phyloP scores from a whole-genome alignment of 108 stramenopile genomes.

The Cylindrotheca fusiformis region DNA sequence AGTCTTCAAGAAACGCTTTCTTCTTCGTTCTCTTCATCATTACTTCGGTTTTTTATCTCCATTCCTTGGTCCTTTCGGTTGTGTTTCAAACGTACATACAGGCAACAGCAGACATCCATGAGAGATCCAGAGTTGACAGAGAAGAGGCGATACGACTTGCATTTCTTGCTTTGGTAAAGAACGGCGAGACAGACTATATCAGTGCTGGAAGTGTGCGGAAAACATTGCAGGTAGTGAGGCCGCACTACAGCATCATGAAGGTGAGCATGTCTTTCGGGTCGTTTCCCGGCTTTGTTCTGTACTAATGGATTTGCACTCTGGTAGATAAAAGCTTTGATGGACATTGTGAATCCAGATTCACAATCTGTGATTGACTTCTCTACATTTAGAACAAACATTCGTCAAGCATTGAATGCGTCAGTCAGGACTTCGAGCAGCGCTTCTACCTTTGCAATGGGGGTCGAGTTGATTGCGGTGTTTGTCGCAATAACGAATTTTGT shows the following conservation, averaged over 20 bases:
- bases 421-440: constrained; percentile 42
- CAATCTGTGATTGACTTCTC: constrained; percentile 38
- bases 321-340: constrained; percentile 52
- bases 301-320: neutral
- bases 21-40: constrained; percentile 57
- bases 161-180: constrained; percentile 30
- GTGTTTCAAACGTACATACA: constrained; percentile 65
- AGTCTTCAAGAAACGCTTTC: constrained; percentile 27
- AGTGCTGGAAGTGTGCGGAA: constrained; percentile 33
- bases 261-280: neutral
- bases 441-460: constrained; percentile 31
- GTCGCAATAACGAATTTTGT: constrained; percentile 52
- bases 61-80: constrained; percentile 54
- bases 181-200: constrained; percentile 21
- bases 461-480: constrained; percentile 39
- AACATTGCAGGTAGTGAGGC: constrained; percentile 39
- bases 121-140: constrained; percentile 29
- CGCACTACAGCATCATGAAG: constrained; percentile 53
- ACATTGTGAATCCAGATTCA: constrained; percentile 46
- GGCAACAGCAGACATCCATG: constrained; percentile 39
- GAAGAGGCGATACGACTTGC: constrained; percentile 46
- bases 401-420: constrained; percentile 48
- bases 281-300: neutral
- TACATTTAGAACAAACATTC: constrained; percentile 50
- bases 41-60: constrained; percentile 42